Percentiles rank a stretch among this genome's conserved stretches.
These are phyloP conservation scores for Phaeosphaeria sp. DNA, from an alignment of 2,329 filamentous ascomycete species.

Conservation along the genomic window DNA sequence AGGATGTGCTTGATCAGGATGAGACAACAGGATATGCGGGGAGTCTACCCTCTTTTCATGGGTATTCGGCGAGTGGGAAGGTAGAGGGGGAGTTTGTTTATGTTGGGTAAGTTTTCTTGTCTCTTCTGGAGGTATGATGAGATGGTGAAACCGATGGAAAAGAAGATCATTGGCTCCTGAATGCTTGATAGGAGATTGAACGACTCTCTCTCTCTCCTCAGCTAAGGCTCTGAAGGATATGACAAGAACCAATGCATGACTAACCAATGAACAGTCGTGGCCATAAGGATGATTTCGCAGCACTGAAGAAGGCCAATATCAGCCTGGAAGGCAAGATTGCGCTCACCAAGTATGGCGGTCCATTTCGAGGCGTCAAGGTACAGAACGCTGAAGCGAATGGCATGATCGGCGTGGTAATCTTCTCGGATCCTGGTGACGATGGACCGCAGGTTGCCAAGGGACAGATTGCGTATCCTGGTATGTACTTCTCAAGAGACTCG, in stretches of 20 bases:
- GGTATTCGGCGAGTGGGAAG: conserved; percentile 54
- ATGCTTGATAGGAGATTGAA: background rate
- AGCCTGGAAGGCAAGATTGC: conserved; percentile 56
- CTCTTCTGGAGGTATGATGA: background rate
- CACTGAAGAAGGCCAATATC: conserved; percentile 49
- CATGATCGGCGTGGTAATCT: conserved; percentile 53
- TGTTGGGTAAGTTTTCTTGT: conserved; percentile 38
- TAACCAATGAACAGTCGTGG: conserved; percentile 20
- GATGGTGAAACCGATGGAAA: background rate
- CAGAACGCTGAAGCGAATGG: conserved; percentile 54
- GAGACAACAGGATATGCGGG: conserved; percentile 40
- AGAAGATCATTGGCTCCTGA: background rate
- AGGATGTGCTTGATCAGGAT: conserved; percentile 40
- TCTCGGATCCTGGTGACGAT: conserved; percentile 52
- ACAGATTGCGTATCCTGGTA: conserved; percentile 32
- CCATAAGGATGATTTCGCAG: conserved; percentile 52
- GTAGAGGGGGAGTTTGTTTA: conserved; percentile 56
- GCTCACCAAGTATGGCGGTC: conserved; percentile 52
- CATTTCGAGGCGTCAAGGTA: conserved; percentile 55
- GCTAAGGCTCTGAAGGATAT: background rate
- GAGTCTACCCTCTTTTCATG: conserved; percentile 55
- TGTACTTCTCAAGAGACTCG: conserved; percentile 7
- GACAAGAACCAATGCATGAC: background rate
- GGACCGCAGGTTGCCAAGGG: conserved; percentile 49
- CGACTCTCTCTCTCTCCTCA: background rate